Percentiles rank a stretch among this genome's conserved stretches.
Conservation (phyloP, 1,139 yeast species). For the Kazachstania sp. region DNA sequence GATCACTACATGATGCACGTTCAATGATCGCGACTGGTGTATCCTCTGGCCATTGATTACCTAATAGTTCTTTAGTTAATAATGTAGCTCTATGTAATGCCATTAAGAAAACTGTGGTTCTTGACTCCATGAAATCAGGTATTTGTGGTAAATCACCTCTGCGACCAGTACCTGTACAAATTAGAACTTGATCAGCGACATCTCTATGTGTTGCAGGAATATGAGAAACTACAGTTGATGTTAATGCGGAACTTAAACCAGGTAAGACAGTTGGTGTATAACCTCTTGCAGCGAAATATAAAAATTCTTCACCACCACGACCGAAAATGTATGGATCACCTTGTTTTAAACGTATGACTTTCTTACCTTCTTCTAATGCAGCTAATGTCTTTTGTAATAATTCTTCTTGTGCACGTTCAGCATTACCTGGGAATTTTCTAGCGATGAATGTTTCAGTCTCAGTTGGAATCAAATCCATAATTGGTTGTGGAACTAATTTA, state of each 20-base stretch:
- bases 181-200: slow-evolving; percentile 83
- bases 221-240: slow-evolving; percentile 77
- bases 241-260: slow-evolving; percentile 84
- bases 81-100: slow-evolving; percentile 75
- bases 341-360: slow-evolving; percentile 84
- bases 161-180: slow-evolving; percentile 93
- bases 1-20: slow-evolving; percentile 90
- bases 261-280: slow-evolving; percentile 68
- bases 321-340: slow-evolving; percentile 98
- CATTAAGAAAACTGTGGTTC: slow-evolving; percentile 89
- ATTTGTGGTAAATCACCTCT: slow-evolving; percentile 72
- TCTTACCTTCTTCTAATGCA: slow-evolving; percentile 54
- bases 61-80: slow-evolving; percentile 50
- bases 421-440: slow-evolving; percentile 92
- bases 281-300: slow-evolving; percentile 60
- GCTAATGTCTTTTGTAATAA: slow-evolving; percentile 60
- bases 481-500: slow-evolving; percentile 84
- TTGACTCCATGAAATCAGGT: slow-evolving; percentile 60
- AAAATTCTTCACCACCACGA: slow-evolving; percentile 89
- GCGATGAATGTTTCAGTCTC: slow-evolving; percentile 76
- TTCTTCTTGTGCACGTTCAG: slow-evolving; percentile 88
- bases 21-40: slow-evolving; percentile 83
- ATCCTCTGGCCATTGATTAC: slow-evolving; percentile 56
- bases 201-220: slow-evolving; percentile 92
- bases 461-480: slow-evolving; percentile 69